A percentile compares a stretch with the other conserved stretches of the same genome.
Conservation (phyloP, 768 basidiomycete genomes). For the Leccinum boreale region DNA sequence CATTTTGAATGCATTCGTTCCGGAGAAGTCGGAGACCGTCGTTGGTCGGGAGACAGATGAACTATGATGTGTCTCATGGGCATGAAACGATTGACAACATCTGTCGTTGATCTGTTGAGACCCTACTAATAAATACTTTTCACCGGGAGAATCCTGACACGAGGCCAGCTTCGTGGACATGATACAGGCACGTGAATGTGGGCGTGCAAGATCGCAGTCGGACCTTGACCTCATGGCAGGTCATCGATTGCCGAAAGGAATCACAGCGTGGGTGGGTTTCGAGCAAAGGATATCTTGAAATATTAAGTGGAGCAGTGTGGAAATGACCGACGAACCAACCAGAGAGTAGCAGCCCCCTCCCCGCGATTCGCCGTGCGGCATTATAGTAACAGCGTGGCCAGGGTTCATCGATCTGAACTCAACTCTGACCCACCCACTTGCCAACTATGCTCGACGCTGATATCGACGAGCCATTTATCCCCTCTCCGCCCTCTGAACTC, state of each 20-base stretch:
- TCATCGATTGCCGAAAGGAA: conserved; percentile 17
- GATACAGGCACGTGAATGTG: conserved; percentile 22
- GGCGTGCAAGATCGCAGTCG: conserved; percentile 8
- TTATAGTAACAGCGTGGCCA: conserved; percentile 6
- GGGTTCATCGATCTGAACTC: conserved; percentile 6
- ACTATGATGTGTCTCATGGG: conserved; percentile 33
- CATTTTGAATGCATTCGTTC: conserved; percentile 64
- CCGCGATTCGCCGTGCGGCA: conserved; percentile 8
- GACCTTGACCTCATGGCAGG: conserved; percentile 25
- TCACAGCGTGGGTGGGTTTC: conserved; percentile 8
- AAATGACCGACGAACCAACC: conserved; percentile 1
- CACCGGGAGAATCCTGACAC: conserved; percentile 8
- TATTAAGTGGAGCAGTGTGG: conserved; percentile 15
- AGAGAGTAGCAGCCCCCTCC: not conserved
- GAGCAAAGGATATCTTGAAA: conserved; percentile 2
- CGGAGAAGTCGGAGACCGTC: conserved; percentile 34
- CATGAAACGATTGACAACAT: conserved; percentile 2
- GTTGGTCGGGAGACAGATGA: conserved; percentile 37
- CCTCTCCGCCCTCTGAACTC: conserved; percentile 27
- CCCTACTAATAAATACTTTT: conserved; percentile 14
- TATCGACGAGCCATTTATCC: conserved; percentile 30
- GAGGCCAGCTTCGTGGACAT: conserved; percentile 20
- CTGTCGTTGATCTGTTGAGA: conserved; percentile 16
- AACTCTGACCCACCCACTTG: conserved; percentile 7
- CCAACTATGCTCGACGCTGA: conserved; percentile 27